These are phyloP conservation scores for Stephanodiscus triporus DNA, from an alignment of 108 stramenopile species.

Conservation along the genomic window DNA sequence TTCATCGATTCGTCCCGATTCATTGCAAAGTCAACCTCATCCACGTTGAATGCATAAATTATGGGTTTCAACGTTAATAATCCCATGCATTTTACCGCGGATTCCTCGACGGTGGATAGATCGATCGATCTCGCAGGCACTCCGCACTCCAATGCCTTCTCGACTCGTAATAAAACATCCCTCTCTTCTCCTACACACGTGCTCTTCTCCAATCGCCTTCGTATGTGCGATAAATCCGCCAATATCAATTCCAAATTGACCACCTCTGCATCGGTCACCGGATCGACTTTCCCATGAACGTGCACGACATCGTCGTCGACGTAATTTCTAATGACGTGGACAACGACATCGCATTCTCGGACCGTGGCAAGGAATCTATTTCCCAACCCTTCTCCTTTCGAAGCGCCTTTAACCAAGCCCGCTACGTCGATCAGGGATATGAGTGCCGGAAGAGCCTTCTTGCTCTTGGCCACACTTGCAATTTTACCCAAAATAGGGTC, in stretches of 20 bases:
- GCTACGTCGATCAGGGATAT: constrained; percentile 95
- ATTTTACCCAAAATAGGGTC: constrained; percentile 68
- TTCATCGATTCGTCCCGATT: constrained; percentile 48
- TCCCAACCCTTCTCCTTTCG: constrained; percentile 92
- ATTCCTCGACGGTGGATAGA: constrained; percentile 50
- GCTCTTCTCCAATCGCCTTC: constrained; percentile 75
- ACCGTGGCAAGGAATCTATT: constrained; percentile 92
- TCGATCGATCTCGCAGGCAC: constrained; percentile 66
- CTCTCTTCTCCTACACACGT: constrained; percentile 62
- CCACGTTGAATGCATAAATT: constrained; percentile 93
- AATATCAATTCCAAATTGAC: constrained; percentile 89
- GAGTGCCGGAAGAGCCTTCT: constrained; percentile 61
- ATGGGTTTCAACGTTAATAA: constrained; percentile 86
- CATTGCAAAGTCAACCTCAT: constrained; percentile 73
- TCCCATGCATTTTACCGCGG: constrained; percentile 66
- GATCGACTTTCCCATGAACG: constrained; percentile 91
- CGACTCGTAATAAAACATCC: constrained; percentile 63
- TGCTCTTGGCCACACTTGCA: constrained; percentile 44
- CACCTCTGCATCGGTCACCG: constrained; percentile 85
- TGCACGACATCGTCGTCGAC: constrained; percentile 80
- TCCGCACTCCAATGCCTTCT: constrained; percentile 55
- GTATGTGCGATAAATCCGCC: constrained; percentile 88
- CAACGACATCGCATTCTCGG: constrained; percentile 83
- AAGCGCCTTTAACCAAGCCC: constrained; percentile 90
- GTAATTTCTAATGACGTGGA: constrained; percentile 88